phyloP scores from a whole-genome alignment of 2,329 filamentous ascomycete species.

The Shiraia sp. region DNA sequence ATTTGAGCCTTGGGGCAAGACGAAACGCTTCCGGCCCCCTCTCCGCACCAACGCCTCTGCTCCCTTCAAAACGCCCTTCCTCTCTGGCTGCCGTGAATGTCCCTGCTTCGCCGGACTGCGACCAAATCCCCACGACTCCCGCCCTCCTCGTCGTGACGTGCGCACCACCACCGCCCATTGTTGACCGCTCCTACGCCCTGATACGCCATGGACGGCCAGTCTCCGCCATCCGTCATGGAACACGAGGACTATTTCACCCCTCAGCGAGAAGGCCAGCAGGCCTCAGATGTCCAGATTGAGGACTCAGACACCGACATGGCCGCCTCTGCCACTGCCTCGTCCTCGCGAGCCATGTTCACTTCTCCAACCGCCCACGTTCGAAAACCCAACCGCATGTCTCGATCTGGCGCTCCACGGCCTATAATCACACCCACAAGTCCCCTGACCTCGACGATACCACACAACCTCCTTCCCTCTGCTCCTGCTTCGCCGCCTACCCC shows the following conservation, averaged over 20 bases:
- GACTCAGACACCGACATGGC: constrained; percentile 45
- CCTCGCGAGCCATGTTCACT: constrained; percentile 41
- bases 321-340: constrained; percentile 37
- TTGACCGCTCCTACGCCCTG: constrained; percentile 11
- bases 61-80: not conserved
- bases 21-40: constrained; percentile 14
- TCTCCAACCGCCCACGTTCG: constrained; percentile 41
- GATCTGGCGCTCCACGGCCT: constrained; percentile 48
- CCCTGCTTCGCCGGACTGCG: constrained; percentile 3
- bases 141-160: constrained; percentile 1
- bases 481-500: constrained; percentile 70
- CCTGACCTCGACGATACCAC: constrained; percentile 55
- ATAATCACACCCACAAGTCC: constrained; percentile 58
- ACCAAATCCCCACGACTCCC: not conserved
- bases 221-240: constrained; percentile 30
- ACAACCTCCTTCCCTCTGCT: constrained; percentile 66
- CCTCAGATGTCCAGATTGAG: constrained; percentile 22
- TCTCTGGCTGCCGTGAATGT: constrained; percentile 6
- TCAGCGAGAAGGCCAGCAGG: constrained; percentile 23
- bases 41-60: constrained; percentile 7
- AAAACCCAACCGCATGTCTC: constrained; percentile 47
- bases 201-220: constrained; percentile 9
- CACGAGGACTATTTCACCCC: constrained; percentile 38
- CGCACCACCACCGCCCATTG: constrained; percentile 1
- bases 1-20: constrained; percentile 4